Conservation (phyloP, 1,284 basidiomycete species). For the Coriolopsis trogii region DNA sequence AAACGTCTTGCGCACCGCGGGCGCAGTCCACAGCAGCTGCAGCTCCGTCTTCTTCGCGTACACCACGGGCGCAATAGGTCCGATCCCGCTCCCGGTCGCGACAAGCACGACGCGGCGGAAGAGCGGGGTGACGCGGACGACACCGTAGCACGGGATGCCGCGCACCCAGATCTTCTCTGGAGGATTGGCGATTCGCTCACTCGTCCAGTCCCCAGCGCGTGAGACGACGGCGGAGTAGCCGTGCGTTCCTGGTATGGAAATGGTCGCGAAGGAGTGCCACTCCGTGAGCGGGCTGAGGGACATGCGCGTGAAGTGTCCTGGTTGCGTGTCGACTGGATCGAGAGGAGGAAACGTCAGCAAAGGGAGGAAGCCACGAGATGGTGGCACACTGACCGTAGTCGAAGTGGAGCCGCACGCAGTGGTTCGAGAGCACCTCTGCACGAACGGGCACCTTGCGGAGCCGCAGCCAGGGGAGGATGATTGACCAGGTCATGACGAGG, state of each 20-base stretch:
- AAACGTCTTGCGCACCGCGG: conserved; percentile 58
- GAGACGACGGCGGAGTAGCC: conserved; percentile 61
- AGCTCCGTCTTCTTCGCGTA: conserved; percentile 51
- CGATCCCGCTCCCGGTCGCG: conserved; percentile 63
- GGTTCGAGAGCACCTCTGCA: conserved; percentile 53
- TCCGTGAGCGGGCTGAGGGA: conserved; percentile 54
- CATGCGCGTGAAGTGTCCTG: conserved; percentile 57
- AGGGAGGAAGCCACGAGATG: neutral
- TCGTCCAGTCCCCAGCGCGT: conserved; percentile 63
- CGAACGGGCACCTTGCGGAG: conserved; percentile 55
- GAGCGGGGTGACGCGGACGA: conserved; percentile 54
- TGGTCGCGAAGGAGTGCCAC: conserved; percentile 64
- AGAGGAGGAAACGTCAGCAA: too few species aligned
- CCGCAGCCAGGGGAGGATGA: conserved; percentile 55
- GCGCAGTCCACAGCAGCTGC: conserved; percentile 59
- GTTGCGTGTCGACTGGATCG: conserved; percentile 45
- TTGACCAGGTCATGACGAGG: conserved; percentile 50
- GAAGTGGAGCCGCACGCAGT: conserved; percentile 58
- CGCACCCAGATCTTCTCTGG: conserved; percentile 56
- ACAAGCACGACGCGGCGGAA: conserved; percentile 60
- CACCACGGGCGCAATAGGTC: conserved; percentile 56
- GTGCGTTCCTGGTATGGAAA: conserved; percentile 50
- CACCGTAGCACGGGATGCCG: conserved; percentile 56
- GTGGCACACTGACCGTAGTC: conserved; percentile 44
- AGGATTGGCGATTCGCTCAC: conserved; percentile 49